Percentiles rank a stretch among this genome's conserved stretches.
These are phyloP conservation scores for Hypocreales sp. DNA, from an alignment of 2,329 filamentous ascomycete species.

Conservation along the genomic window DNA sequence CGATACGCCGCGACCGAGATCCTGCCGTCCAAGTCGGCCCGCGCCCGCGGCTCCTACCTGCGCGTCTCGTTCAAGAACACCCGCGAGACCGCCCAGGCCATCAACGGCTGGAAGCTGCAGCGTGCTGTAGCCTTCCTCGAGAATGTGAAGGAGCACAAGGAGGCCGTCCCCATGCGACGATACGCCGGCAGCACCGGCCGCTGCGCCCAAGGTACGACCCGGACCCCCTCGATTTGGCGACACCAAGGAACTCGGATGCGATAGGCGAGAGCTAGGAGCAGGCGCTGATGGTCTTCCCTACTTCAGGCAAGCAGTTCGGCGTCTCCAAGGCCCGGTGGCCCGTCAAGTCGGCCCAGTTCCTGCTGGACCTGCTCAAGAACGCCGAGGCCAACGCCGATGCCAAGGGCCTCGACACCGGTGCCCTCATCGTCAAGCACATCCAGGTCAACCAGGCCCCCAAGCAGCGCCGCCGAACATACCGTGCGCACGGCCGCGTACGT, in stretches of 20 bases:
- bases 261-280: not conserved
- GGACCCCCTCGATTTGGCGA: too few relatives aligned
- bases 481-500: slow-evolving; percentile 99
- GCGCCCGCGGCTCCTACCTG: slow-evolving; percentile 96
- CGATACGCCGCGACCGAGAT: slow-evolving; percentile 92
- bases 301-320: slow-evolving; percentile 95
- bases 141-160: slow-evolving; percentile 93
- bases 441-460: slow-evolving; percentile 99
- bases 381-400: slow-evolving; percentile 93
- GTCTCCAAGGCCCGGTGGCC: slow-evolving; percentile 97
- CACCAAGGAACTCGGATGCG: too few relatives aligned
- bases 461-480: slow-evolving; percentile 98
- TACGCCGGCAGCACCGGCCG: slow-evolving; percentile 93
- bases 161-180: slow-evolving; percentile 96
- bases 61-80: slow-evolving; percentile 99
- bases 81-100: slow-evolving; percentile 96
- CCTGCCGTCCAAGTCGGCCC: slow-evolving; percentile 81
- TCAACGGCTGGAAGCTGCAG: slow-evolving; percentile 97
- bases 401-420: slow-evolving; percentile 94
- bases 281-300: slow-evolving; percentile 12
- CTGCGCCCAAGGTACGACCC: slow-evolving; percentile 83
- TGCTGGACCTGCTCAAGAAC: slow-evolving; percentile 94
- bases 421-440: slow-evolving; percentile 99
- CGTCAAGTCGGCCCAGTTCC: slow-evolving; percentile 97
- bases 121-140: slow-evolving; percentile 93